Percentiles rank a stretch among this genome's conserved stretches.
Evolutionary conservation across 495 filamentous ascomycete genomes (phyloP).

Genomic region (Penicillium coffeae): DNA sequence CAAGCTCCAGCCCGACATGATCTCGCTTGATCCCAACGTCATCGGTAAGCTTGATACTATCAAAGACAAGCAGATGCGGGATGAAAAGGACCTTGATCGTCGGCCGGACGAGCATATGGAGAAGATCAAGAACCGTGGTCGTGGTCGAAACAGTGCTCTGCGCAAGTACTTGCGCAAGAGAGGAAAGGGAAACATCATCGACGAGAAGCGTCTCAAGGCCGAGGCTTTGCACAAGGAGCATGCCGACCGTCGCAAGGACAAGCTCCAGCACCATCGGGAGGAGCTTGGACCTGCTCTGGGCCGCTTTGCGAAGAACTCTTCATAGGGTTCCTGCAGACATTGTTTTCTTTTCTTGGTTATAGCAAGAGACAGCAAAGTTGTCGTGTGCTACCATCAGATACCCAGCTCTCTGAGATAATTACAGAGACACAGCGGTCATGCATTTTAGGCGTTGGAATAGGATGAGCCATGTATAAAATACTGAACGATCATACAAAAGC

Average conservation of each 20-base stretch:
- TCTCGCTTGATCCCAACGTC: conserved; percentile 84
- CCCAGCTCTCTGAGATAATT: conserved; percentile 23
- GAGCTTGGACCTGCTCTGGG: conserved; percentile 69
- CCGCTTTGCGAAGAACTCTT: conserved; percentile 59
- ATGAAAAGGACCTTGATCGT: conserved; percentile 70
- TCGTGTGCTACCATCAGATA: conserved; percentile 16
- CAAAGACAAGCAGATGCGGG: conserved; percentile 65
- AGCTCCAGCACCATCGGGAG: conserved; percentile 55
- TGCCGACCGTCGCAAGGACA: conserved; percentile 57
- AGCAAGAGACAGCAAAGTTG: background rate
- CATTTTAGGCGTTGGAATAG: conserved; percentile 31
- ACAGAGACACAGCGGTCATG: conserved; percentile 18
- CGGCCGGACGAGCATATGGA: conserved; percentile 66
- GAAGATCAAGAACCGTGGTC: conserved; percentile 68
- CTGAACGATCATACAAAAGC: conserved; percentile 18
- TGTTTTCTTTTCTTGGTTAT: background rate
- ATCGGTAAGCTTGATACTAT: conserved; percentile 80
- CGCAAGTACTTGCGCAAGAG: conserved; percentile 88
- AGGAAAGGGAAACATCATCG: conserved; percentile 83
- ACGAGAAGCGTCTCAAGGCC: conserved; percentile 72
- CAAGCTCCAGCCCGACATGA: conserved; percentile 97
- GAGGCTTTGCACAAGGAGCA: conserved; percentile 64
- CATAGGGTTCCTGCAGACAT: conserved; percentile 11
- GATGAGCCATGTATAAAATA: conserved; percentile 13
- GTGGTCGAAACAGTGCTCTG: conserved; percentile 88